These are phyloP conservation scores for Boechera retrofracta DNA, from an alignment of 345 rosid species.

Conservation along the genomic window DNA sequence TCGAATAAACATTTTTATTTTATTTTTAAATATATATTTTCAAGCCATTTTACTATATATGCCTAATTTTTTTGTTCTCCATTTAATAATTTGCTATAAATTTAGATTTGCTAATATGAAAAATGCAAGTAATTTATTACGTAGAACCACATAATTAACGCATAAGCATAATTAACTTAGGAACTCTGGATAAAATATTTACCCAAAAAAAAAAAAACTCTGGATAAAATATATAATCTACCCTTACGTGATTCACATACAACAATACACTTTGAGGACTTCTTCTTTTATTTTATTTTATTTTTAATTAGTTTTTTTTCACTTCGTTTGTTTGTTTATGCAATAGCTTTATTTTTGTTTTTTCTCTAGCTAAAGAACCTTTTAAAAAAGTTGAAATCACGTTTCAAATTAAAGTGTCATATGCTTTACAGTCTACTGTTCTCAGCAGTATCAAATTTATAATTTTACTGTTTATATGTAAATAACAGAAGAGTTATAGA, in stretches of 20 bases:
- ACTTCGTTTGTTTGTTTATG: constrained; percentile 21
- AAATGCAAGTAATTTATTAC: not conserved
- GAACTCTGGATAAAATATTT: not conserved
- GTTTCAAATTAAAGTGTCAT: constrained; percentile 21
- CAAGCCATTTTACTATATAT: not conserved
- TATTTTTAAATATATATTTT: not conserved
- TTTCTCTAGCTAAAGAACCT: constrained; percentile 20
- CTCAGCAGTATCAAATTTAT: not conserved
- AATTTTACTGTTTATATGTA: not conserved
- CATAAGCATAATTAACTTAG: not conserved
- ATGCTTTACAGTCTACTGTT: constrained; percentile 20
- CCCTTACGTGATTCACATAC: not conserved
- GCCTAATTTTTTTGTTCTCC: not conserved
- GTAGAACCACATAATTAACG: not conserved
- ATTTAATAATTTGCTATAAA: not conserved
- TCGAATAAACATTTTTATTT: not conserved
- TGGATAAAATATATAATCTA: too few relatives aligned
- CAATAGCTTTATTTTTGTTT: not conserved
- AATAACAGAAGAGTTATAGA: constrained; percentile 4
- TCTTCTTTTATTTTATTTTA: not conserved
- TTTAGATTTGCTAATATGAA: not conserved
- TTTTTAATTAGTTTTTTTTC: not conserved
- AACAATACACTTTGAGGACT: not conserved
- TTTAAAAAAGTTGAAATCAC: constrained; percentile 30
- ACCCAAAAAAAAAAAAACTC: not conserved